These are phyloP conservation scores for Rhododendron vialii DNA, from an alignment of 148 eudicot genomes.

Conservation along the genomic window DNA sequence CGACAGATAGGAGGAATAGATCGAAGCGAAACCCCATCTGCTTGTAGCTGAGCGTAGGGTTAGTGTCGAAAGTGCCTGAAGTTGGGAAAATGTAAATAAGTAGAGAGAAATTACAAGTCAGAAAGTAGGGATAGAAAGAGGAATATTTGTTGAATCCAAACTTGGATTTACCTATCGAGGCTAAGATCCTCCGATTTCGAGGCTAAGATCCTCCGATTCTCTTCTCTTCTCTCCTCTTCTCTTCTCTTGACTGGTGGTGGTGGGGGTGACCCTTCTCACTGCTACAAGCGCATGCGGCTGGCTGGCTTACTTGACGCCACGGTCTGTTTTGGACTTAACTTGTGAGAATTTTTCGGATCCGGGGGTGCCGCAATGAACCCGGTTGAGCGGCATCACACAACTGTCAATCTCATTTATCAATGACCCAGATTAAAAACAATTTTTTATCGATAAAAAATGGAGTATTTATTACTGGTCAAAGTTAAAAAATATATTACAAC, in stretches of 20 bases:
- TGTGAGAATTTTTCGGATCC: no score
- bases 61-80: not conserved
- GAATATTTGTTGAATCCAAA: not conserved
- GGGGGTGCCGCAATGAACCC: no score
- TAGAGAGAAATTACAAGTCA: not conserved
- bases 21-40: slow-evolving; percentile 32
- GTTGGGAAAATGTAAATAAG: no score
- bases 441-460: no score
- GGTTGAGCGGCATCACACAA: no score
- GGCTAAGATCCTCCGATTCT: not conserved
- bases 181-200: not conserved
- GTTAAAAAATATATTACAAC: no score
- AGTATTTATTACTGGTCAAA: no score
- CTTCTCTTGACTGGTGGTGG: not conserved
- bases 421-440: no score
- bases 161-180: not conserved
- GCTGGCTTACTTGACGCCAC: no score
- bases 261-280: not conserved
- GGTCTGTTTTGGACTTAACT: no score
- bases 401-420: no score
- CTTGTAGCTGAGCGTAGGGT: not conserved
- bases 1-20: slow-evolving; percentile 26
- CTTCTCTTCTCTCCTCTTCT: not conserved
- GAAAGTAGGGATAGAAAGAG: not conserved
- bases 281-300: not conserved